Conservation (phyloP, 1,139 yeast genomes). For the Nakaseomyces sp. region DNA sequence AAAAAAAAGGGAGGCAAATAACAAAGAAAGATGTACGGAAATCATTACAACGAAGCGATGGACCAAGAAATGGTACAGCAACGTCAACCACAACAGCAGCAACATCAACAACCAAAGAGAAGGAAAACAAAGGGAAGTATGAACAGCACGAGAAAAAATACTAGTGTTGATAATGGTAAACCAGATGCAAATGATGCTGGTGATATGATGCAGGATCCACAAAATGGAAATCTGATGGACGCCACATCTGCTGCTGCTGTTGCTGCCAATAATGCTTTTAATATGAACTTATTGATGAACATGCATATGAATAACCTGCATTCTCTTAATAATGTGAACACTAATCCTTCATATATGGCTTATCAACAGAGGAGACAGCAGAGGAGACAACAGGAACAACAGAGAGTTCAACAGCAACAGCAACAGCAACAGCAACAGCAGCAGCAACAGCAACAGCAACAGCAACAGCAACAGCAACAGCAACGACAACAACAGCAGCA, state of each 20-base stretch:
- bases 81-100: not conserved
- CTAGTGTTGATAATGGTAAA: not conserved
- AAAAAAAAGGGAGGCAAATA: not conserved
- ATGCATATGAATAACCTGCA: slow-evolving; percentile 5
- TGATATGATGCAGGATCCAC: not conserved
- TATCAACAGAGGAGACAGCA: slow-evolving; percentile 4
- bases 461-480: not conserved
- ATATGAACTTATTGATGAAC: slow-evolving; percentile 3
- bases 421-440: not conserved
- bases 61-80: not conserved
- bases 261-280: slow-evolving; percentile 4
- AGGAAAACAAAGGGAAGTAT: slow-evolving; percentile 1
- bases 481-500: not conserved
- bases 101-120: slow-evolving; percentile 1
- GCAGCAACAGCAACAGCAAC: slow-evolving; percentile 1
- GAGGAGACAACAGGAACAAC: not conserved
- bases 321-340: slow-evolving; percentile 2
- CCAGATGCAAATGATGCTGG: not conserved
- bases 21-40: not conserved
- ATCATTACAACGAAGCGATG: not conserved
- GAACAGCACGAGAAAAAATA: not conserved
- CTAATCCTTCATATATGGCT: slow-evolving; percentile 5
- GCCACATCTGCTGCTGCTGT: slow-evolving; percentile 2
- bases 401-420: not conserved
- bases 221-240: not conserved